Evolutionary conservation across 2,329 filamentous ascomycete genomes (phyloP), one percentile per base, ranked within the genome.

Genomic region (Exophiala lecanii-corni): DNA sequence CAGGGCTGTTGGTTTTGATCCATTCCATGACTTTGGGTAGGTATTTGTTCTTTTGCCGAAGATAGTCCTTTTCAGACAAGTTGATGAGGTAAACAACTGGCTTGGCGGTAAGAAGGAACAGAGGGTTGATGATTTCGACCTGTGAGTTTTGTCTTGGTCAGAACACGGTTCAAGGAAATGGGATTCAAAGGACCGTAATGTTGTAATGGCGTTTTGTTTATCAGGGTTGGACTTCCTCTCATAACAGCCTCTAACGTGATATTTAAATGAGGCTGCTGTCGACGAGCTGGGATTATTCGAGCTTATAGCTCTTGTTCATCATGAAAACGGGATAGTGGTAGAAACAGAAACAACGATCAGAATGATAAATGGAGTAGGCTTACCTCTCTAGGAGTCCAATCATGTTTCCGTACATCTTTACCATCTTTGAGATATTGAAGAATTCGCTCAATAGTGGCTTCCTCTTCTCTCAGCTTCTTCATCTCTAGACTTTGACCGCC

Each of bases 271-370:
- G 78, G 39, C 47, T 50, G 51, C 64, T 80, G 83, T 97, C 91
- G 84, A 95, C 85, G 92, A 98, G 92, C 92, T 98, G 92, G 92
- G 92, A 87, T 94, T 89, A 86, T 74, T n/a, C 77, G 85, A 89
- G 88, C 86, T 78, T 74, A 74, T 78, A 82, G 87, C 89, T 92
- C 84, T 95, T 94, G 84, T 82, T 97, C 92, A 97, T 97, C 92
- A 95, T 83, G 59, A 65, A 72, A 80, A 59, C 57, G 50, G 55
- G 39, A 47, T 9, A 9, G 25, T 20, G 40, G 57, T 49, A 46
- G 26, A 33, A 45, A 45, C 31, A 43, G 43, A 49, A 57, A 47
- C 12, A 6, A 32, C 5, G 5, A 5, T 32, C 30, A 5, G 5
- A n/a, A n/a, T n/a, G 5, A 28, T 49, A 53, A 56, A 41, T 31